These are phyloP conservation scores for Ustilago curta DNA, from an alignment of 1,284 basidiomycete species.

Conservation along the genomic window DNA sequence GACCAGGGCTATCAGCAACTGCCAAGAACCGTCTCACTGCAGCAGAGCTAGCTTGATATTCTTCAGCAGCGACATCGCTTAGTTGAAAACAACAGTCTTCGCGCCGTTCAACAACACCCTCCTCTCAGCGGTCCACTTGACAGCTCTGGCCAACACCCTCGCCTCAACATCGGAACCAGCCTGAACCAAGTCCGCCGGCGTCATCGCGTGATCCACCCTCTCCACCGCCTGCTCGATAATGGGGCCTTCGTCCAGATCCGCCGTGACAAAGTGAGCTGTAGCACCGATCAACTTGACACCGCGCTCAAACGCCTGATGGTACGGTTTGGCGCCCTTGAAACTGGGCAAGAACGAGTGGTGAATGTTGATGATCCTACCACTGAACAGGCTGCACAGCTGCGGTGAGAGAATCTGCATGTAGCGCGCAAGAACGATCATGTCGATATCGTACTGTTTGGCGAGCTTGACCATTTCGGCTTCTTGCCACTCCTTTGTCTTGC, in stretches of 20 bases:
- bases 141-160: conserved; percentile 62
- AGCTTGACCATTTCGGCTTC: conserved; percentile 65
- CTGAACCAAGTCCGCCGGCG: conserved; percentile 57
- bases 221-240: conserved; percentile 68
- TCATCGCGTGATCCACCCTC: conserved; percentile 61
- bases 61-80: neutral
- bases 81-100: conserved; percentile 67
- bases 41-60: no score
- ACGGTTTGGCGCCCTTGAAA: conserved; percentile 67
- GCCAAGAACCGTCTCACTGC: no score
- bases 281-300: conserved; percentile 68
- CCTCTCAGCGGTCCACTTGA: conserved; percentile 65
- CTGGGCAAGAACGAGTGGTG: conserved; percentile 68
- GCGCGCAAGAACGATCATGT: conserved; percentile 66
- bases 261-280: conserved; percentile 66
- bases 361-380: conserved; percentile 66
- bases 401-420: conserved; percentile 67
- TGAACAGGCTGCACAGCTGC: conserved; percentile 57
- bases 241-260: conserved; percentile 66
- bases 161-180: conserved; percentile 64
- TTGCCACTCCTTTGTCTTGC: conserved; percentile 67
- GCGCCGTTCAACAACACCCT: conserved; percentile 65
- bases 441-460: conserved; percentile 61
- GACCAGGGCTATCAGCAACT: neutral
- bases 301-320: conserved; percentile 66